Base-by-base conservation (phyloP, 345 rosid genomes). In the Eucalyptus cloeziana region DNA sequence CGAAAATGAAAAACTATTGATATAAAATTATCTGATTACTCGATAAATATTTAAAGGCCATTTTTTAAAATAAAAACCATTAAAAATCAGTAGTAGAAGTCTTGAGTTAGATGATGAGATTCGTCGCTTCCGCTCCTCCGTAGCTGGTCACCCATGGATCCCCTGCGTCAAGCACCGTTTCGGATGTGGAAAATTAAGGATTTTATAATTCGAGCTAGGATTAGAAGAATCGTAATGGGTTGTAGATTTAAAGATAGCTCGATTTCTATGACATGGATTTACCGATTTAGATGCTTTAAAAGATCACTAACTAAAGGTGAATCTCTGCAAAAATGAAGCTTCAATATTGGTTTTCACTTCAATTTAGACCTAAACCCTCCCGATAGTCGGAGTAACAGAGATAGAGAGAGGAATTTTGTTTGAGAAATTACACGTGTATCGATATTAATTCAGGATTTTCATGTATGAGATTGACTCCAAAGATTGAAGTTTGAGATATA, bases 311-410 rank as follows among this genome's bases (percentile, higher is more conserved):
- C 30, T 0, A 10, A 10, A 56, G 30, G 62, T 24, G 6, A 22
- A 24, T 56, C 30, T 56, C 62, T 1, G 13, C 62, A 9, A 9
- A 56, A 56, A 24, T 56, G 62, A 25, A 56, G 62, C 30, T 56
- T 56, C 30, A 56, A 56, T 6, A 56, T 24, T 56, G 62, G 13
- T 56, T 24, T 56, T 56, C 62, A 56, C 13, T 56, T 56, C 62
- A 56, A 30, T 56, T 56, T 56, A 56, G 62, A 56, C 6, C 30
- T 56, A 22, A 24, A 56, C 67, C 67, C 67, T 60, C 14, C 31
- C 8, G 0, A 27, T 60, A 1, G 31, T 27, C 14, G 0, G 31
- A 60, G 31, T 25, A 60, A 56, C 30, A 56, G 1, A 60, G 67
- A 27, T 13, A 64, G 37, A 64, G 37, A 64, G 37, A n/a, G 13